phyloP scores from a whole-genome alignment of 106 monocot species.

The Gastrodia elata region DNA sequence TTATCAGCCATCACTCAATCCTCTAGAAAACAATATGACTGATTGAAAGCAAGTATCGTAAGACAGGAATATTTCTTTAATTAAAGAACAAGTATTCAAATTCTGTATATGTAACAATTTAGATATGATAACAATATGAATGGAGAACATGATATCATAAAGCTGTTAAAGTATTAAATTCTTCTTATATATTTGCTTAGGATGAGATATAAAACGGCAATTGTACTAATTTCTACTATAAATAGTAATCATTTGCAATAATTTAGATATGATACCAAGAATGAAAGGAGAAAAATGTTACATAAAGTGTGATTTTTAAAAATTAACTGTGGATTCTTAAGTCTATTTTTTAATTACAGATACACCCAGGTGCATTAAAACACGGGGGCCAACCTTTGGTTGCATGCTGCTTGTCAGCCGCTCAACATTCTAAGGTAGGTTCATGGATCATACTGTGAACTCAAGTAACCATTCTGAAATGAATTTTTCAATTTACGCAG shows the following conservation, averaged over 20 bases:
- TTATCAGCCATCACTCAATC: no score
- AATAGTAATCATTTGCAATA: neutral
- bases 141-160: no score
- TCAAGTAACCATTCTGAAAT: neutral
- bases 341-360: conserved; percentile 21
- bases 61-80: no score
- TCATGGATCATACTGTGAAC: neutral
- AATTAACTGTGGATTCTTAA: neutral
- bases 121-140: no score
- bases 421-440: conserved; percentile 76
- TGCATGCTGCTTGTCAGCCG: conserved; percentile 84
- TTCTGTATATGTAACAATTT: no score
- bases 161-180: no score
- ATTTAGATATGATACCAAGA: neutral
- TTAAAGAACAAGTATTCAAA: no score
- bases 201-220: no score
- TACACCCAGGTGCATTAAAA: conserved; percentile 90
- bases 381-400: conserved; percentile 57
- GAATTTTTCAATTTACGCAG: neutral
- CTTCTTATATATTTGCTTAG: no score
- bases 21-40: no score
- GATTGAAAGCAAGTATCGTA: no score
- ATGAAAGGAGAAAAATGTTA: neutral
- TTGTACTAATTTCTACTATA: neutral
- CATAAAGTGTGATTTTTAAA: neutral